Evolutionary conservation across 108 stramenopile species (phyloP), one percentile per base, ranked within the genome.

Genomic region (Cyclotella cryptica): DNA sequence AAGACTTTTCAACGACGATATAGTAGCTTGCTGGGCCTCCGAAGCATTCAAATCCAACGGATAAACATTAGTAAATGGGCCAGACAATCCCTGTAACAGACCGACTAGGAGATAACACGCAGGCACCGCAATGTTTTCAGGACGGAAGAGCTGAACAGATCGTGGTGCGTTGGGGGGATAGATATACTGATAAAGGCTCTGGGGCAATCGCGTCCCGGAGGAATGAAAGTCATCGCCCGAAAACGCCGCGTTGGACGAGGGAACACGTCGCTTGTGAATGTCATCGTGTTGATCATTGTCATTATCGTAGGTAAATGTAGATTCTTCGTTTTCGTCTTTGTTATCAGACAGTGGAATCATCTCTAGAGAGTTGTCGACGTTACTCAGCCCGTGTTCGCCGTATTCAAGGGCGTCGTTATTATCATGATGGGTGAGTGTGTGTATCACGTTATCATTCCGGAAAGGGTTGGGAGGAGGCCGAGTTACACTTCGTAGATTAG

Each of bases 71-170:
- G 91, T 88, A 61, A 95, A 82, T 12, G 91, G 90, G 12, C 88
- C 89, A 26, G 83, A 79, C 44, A 95, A 58, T 18, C 94, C 94
- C 75, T 89, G 88, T 57, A 95, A 58, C 9, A 91, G 68, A 15
- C 94, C 94, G 0, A 95, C 94, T 12, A 89, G 61, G 39, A 95
- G 71, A 74, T 95, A 95, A 60, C 92, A 95, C 0, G 88, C 88
- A 0, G 94, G 94, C 3, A 95, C 88, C 11, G 94, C 92, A 49
- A 95, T 79, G 70, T 95, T 95, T 66, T 95, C 94, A 21, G 43
- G 59, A 24, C 92, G 86, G 28, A 91, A 85, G 29, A 95, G 68
- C 69, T 92, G 91, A 12, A 88, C 84, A n/a, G 85, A 18, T 17
- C 87, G 73, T n/a, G 94, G 94, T 5, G 89, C 71, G 22, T 83